Evolutionary conservation across 495 filamentous ascomycete species (phyloP), one percentile per base, ranked within the genome.

Genomic region (Podospora australis): DNA sequence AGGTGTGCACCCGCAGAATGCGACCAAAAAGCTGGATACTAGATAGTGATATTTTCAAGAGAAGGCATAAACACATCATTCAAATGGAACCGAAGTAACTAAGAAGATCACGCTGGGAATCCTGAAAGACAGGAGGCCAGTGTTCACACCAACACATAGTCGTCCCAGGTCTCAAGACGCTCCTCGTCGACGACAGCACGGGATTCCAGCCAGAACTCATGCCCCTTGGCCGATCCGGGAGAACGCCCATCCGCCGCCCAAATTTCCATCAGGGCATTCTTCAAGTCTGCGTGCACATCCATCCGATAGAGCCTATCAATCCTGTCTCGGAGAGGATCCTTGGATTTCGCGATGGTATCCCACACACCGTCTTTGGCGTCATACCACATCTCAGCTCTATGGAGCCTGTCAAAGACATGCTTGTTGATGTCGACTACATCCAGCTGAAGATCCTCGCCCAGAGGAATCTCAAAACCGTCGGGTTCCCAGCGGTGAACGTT

Each of bases 211-310:
- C 56, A 60, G 7, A 49, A 19, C 49, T 61, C 55, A 3, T 39
- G 34, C 11, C 52, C 59, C 19, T 26, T 28, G 1, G 55, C 57
- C 1, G 13, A 48, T 4, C 53, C 60, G 17, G 40, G 6, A 0
- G 52, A 19, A 20, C 66, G 25, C 8, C 38, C 46, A 53, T 77
- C 72, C 4, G 74, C 71, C 20, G 64, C 49, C 44, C 75, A 61
- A 44, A 68, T 57, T 53, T 78, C 74, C 34, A 71, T 43, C 6
- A 77, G 46, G 4, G 71, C 70, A 29, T 64, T 64, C 32, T 68
- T 56, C 14, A 75, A 30, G 4, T 44, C 49, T 4, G 57, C 46
- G 22, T 69, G 58, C 11, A 71, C 56, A 16, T 59, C 57, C 49
- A 72, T 23, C 9, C 56, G 26, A 46, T 53, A 36, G 45, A 77